Conservation (phyloP, 2,329 filamentous ascomycete species). For the Aspergillus costaricaensis region DNA sequence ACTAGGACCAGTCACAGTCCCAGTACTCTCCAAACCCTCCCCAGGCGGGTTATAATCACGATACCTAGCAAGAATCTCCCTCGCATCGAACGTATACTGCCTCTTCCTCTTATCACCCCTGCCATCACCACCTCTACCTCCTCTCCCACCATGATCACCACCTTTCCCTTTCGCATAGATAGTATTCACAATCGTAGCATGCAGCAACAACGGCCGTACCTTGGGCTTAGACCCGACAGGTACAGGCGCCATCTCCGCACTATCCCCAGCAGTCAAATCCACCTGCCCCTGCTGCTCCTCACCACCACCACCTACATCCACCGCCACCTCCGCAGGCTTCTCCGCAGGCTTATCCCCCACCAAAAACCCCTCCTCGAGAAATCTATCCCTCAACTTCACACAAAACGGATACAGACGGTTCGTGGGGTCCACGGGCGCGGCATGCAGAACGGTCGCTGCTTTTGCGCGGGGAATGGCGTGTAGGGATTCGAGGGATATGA, state of each 20-base stretch:
- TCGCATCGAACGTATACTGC: conserved; percentile 52
- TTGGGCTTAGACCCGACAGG: too few relatives aligned
- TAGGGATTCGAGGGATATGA: conserved; percentile 46
- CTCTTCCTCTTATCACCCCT: conserved; percentile 19
- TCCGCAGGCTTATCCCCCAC: conserved; percentile 32
- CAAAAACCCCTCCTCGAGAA: conserved; percentile 48
- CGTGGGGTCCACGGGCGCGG: conserved; percentile 41
- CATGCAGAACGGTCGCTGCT: conserved; percentile 44
- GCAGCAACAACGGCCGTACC: conserved; percentile 66
- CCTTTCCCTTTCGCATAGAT: conserved; percentile 59
- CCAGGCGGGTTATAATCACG: conserved; percentile 32
- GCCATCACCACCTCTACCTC: conserved; percentile 13
- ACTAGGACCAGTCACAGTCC: too few relatives aligned
- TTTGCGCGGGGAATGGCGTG: conserved; percentile 40
- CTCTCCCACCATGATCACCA: conserved; percentile 14
- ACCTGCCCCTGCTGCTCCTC: too few relatives aligned
- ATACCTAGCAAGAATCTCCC: conserved; percentile 35
- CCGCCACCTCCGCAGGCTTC: conserved; percentile 1
- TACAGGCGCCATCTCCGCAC: too few relatives aligned
- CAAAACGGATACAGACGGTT: conserved; percentile 46
- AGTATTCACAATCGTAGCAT: conserved; percentile 85
- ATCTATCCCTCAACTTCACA: conserved; percentile 42
- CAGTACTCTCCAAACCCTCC: background rate
- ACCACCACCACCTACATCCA: too few relatives aligned
- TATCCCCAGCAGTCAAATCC: too few relatives aligned